Evolutionary conservation across 2,329 filamentous ascomycete species (phyloP), one percentile per base, ranked within the genome.

Genomic region (Coleophoma crateriformis): DNA sequence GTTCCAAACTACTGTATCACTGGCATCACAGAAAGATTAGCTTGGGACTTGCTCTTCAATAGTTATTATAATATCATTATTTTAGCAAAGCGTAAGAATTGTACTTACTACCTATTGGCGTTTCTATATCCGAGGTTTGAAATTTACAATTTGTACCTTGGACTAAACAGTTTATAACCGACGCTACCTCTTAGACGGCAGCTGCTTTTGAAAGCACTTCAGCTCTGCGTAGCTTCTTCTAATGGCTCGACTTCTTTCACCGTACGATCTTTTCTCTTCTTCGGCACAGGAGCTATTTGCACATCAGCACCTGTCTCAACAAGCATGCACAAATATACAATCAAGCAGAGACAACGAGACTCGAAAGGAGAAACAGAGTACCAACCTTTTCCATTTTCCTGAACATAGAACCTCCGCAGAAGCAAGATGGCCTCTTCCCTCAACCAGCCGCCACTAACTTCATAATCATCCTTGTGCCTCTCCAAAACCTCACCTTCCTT

Each of bases 381-480:
- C 74, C 60, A 71, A 88, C 88, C 89, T 76, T 94, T 88, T 56
- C 88, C 90, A 68, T 99, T 99, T 69, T 99, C 91, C 69, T 99
- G 94, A 33, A 99, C 88, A 67, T 99, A 99, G 69, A 99, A 99
- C 51, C 92, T 84, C 55, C 95, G 80, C 57, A 99, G 75, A 58
- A 99, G 71, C 68, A 92, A 91, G 52, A 99, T 95, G 4, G 94
- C 92, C 64, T 97, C 92, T 62, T 96, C 88, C 43, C 90, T 82
- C 61, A 90, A 89, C 74, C 95, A 85, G 1, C 91, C 92, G 37
- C 91, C 90, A 64, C 90, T 85, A 50, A 90, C 90, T 42, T 87
- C 84, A 65, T 88, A 96, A 5, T 88, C 83, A 10, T 96, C 90
- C 42, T 95, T 79, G 14, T 15, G n/a, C 55, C 85, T 86, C 39